These are phyloP conservation scores for Silene conica DNA, from an alignment of 148 eudicot species.

Conservation along the genomic window DNA sequence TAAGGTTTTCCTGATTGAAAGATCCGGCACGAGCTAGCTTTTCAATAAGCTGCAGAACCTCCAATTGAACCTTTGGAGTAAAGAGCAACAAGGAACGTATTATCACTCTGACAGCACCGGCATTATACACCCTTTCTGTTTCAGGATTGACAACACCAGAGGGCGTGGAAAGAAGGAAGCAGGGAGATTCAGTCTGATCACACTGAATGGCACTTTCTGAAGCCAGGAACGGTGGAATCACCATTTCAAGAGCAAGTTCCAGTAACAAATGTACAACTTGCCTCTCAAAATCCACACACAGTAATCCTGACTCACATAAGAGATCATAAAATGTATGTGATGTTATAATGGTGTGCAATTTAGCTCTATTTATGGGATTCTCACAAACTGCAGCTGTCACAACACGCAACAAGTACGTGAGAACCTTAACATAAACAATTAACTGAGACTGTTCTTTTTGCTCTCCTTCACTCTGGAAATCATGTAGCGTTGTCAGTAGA, in stretches of 20 bases:
- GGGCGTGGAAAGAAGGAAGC: conserved; percentile 55
- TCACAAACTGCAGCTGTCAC: conserved; percentile 84
- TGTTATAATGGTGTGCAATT: conserved; percentile 66
- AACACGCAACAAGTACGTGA: conserved; percentile 81
- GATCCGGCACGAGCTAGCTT: conserved; percentile 88
- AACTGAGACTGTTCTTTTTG: conserved; percentile 38
- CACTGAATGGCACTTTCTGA: conserved; percentile 42
- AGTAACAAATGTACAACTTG: conserved; percentile 85
- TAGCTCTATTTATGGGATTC: conserved; percentile 70
- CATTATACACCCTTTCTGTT: conserved; percentile 83
- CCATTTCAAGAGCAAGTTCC: conserved; percentile 92
- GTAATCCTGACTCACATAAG: conserved; percentile 76
- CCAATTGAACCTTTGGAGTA: conserved; percentile 93
- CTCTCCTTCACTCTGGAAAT: conserved; percentile 66
- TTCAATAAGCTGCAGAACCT: conserved; percentile 73
- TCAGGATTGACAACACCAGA: conserved; percentile 65
- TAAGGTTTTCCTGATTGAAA: conserved; percentile 92
- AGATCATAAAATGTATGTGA: conserved; percentile 90
- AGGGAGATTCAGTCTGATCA: conserved; percentile 41
- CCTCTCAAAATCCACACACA: conserved; percentile 84
- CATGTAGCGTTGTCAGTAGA: conserved; percentile 75
- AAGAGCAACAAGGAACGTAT: conserved; percentile 81
- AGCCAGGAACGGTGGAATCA: conserved; percentile 76
- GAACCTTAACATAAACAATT: conserved; percentile 48
- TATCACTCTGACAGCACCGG: conserved; percentile 84